Percentiles rank a stretch among this genome's conserved stretches.
phyloP scores from a whole-genome alignment of 31 red algal genomes.

The Asparagopsis taxiformis region DNA sequence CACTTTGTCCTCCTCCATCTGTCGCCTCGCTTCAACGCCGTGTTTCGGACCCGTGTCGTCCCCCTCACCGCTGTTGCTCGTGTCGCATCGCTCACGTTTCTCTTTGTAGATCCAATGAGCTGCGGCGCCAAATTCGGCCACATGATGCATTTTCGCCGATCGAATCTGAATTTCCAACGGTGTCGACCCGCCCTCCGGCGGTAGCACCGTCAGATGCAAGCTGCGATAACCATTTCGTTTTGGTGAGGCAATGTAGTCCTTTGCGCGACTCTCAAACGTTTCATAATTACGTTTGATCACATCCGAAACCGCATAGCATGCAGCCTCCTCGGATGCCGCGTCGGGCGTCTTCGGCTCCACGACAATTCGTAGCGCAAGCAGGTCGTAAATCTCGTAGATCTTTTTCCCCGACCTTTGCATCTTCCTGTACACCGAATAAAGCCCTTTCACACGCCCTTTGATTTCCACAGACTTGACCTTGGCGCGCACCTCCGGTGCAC shows the following conservation, averaged over 20 bases:
- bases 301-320: conserved; percentile 57
- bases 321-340: conserved; percentile 40
- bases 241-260: conserved; percentile 77
- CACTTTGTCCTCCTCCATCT: too few relatives aligned
- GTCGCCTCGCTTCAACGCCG: too few relatives aligned
- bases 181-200: conserved; percentile 35
- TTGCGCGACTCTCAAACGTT: conserved; percentile 42
- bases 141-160: conserved; percentile 79
- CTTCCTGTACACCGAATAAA: conserved; percentile 88
- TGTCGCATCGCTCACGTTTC: not conserved
- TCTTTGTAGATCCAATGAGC: conserved; percentile 95
- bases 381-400: conserved; percentile 78
- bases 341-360: conserved; percentile 50
- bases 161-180: conserved; percentile 91
- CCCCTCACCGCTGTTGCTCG: too few relatives aligned
- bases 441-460: conserved; percentile 81
- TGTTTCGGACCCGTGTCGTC: too few relatives aligned
- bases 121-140: conserved; percentile 83
- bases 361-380: conserved; percentile 81
- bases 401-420: conserved; percentile 71
- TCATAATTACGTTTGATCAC: conserved; percentile 43
- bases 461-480: conserved; percentile 36
- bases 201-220: conserved; percentile 75
- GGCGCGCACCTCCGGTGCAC: conserved; percentile 30
- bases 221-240: conserved; percentile 90